Conservation (phyloP, 2,329 filamentous ascomycete genomes). For the Colletotrichum camelliae region DNA sequence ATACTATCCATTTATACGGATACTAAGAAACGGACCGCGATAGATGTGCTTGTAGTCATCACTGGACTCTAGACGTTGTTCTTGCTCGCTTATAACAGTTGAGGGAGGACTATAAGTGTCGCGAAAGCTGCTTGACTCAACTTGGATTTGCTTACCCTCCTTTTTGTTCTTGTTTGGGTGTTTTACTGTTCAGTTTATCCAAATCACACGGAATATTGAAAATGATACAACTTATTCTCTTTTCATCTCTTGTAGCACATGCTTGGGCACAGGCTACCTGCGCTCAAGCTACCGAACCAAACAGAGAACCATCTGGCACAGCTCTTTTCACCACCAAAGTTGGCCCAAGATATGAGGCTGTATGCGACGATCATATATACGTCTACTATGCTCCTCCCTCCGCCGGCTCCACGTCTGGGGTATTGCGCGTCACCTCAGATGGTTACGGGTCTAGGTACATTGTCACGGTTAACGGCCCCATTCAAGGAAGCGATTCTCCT, state of each 20-base stretch:
- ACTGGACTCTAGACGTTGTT: no score
- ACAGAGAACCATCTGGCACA: background rate
- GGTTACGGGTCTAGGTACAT: background rate
- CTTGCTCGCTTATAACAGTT: no score
- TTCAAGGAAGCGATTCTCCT: background rate
- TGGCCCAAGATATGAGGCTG: background rate
- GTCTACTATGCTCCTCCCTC: background rate
- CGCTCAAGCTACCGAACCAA: background rate
- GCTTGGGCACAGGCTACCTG: background rate
- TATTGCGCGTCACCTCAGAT: background rate
- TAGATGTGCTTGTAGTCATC: no score
- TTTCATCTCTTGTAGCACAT: background rate
- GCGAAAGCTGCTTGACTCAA: no score
- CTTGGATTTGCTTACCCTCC: no score
- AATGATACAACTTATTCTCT: background rate
- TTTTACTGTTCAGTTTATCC: accelerated
- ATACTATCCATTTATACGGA: no score
- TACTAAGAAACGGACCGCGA: no score
- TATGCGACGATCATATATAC: background rate
- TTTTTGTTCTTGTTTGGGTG: no score
- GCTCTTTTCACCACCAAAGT: background rate
- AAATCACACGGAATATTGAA: background rate
- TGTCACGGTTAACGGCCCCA: background rate
- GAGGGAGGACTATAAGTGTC: no score
- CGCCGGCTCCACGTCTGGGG: background rate